A percentile compares a stretch with the other conserved stretches of the same genome.
These are phyloP conservation scores for Aristolochia californica DNA, from an alignment of 164 flowering plant genomes.

Conservation along the genomic window DNA sequence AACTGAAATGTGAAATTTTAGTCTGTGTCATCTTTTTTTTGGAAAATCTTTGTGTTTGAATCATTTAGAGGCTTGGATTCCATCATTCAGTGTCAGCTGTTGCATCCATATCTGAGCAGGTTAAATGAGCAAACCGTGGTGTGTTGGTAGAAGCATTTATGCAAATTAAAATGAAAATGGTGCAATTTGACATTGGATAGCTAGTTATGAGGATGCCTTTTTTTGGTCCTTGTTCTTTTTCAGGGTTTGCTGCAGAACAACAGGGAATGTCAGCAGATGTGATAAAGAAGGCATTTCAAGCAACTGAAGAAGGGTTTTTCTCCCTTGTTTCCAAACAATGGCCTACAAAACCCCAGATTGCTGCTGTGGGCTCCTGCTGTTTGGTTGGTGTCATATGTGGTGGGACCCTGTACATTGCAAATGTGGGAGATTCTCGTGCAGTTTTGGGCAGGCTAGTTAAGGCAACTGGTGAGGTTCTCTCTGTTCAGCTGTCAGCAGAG, in stretches of 20 bases:
- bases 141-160: too few relatives aligned
- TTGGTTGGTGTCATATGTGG: constrained; percentile 53
- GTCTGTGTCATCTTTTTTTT: background rate
- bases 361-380: constrained; percentile 87
- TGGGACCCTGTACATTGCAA: constrained; percentile 66
- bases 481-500: constrained; percentile 55
- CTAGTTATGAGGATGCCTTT: too few relatives aligned
- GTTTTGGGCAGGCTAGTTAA: constrained; percentile 61
- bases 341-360: constrained; percentile 69
- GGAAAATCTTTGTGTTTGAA: background rate
- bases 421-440: constrained; percentile 78
- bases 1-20: background rate
- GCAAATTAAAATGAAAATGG: too few relatives aligned
- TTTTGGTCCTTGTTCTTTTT: too few relatives aligned
- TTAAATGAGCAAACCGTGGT: too few relatives aligned
- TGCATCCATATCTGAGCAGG: too few relatives aligned
- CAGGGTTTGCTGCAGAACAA: constrained; percentile 27
- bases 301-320: constrained; percentile 78
- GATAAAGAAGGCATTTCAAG: constrained; percentile 63
- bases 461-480: constrained; percentile 58
- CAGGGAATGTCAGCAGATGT: constrained; percentile 62
- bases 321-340: constrained; percentile 63
- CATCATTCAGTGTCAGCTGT: too few relatives aligned
- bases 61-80: background rate
- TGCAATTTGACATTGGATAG: too few relatives aligned